phyloP scores from a whole-genome alignment of 2,329 filamentous ascomycete genomes.

The Ascochyta pisi region DNA sequence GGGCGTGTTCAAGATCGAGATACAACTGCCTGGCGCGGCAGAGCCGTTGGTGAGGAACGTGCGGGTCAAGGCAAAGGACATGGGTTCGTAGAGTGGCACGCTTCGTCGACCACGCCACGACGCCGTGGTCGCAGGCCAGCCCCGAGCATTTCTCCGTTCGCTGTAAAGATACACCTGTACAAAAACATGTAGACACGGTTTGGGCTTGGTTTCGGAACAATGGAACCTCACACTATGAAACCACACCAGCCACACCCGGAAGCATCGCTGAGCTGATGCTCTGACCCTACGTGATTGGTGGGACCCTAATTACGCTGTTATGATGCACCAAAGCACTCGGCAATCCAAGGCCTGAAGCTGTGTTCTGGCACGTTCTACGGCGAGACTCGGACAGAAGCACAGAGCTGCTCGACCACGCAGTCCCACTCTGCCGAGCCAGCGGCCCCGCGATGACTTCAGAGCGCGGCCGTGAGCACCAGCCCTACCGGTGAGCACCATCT shows the following conservation, averaged over 20 bases:
- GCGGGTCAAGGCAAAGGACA: constrained; percentile 42
- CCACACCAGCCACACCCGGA: constrained; percentile 29
- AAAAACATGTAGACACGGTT: constrained; percentile 26
- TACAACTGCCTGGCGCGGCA: constrained; percentile 57
- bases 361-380: constrained; percentile 33
- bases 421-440: constrained; percentile 36
- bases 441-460: constrained; percentile 43
- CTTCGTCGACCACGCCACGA: background rate
- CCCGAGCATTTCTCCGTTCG: constrained; percentile 25
- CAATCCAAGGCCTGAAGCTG: constrained; percentile 29
- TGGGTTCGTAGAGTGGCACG: constrained; percentile 21
- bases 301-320: constrained; percentile 19
- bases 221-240: constrained; percentile 27
- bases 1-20: constrained; percentile 61
- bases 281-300: constrained; percentile 28
- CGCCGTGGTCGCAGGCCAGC: constrained; percentile 11
- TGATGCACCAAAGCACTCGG: constrained; percentile 25
- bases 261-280: constrained; percentile 13
- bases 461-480: constrained; percentile 46
- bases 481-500: constrained; percentile 10
- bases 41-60: constrained; percentile 42
- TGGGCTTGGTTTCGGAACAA: constrained; percentile 31
- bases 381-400: constrained; percentile 41
- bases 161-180: constrained; percentile 39
- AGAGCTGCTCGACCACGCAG: constrained; percentile 17